Conservation (phyloP, 495 filamentous ascomycete genomes). For the Hypomontagnella monticulosa region DNA sequence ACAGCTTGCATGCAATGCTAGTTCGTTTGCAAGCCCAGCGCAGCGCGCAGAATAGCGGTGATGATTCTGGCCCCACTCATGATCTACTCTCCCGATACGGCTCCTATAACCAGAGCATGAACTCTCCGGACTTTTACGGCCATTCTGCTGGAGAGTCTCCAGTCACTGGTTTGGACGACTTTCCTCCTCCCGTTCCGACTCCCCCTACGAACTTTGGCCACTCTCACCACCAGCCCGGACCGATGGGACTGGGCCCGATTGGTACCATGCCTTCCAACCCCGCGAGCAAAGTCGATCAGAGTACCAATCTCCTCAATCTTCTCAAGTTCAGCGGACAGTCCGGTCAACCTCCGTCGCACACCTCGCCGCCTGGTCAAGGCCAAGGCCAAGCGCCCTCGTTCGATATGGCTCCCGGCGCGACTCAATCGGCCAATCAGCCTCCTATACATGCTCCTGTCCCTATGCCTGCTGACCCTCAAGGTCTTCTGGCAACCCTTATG, state of each 20-base stretch:
- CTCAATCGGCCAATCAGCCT: conserved; percentile 37
- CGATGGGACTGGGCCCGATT: conserved; percentile 51
- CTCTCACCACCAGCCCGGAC: conserved; percentile 52
- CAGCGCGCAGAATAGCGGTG: conserved; percentile 34
- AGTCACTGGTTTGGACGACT: conserved; percentile 46
- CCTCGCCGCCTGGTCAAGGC: conserved; percentile 32
- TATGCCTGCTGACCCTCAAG: conserved; percentile 56
- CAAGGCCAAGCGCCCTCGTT: conserved; percentile 32
- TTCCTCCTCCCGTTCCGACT: conserved; percentile 58
- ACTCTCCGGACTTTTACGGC: conserved; percentile 51
- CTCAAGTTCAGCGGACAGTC: conserved; percentile 76
- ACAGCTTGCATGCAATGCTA: conserved; percentile 45
- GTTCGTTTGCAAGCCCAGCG: conserved; percentile 44
- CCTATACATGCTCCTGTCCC: conserved; percentile 60
- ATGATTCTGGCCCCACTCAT: conserved; percentile 35
- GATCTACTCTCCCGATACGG: conserved; percentile 47
- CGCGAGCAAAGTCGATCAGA: conserved; percentile 63
- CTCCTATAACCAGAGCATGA: conserved; percentile 47
- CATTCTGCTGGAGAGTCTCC: conserved; percentile 51
- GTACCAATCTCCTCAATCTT: conserved; percentile 82
- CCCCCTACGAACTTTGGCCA: conserved; percentile 53
- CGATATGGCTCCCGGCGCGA: conserved; percentile 16
- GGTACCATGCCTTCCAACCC: conserved; percentile 48
- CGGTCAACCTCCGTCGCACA: conserved; percentile 46
- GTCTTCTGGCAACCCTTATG: conserved; percentile 64